Conservation (phyloP, 495 filamentous ascomycete species). For the Penicillium coffeae region DNA sequence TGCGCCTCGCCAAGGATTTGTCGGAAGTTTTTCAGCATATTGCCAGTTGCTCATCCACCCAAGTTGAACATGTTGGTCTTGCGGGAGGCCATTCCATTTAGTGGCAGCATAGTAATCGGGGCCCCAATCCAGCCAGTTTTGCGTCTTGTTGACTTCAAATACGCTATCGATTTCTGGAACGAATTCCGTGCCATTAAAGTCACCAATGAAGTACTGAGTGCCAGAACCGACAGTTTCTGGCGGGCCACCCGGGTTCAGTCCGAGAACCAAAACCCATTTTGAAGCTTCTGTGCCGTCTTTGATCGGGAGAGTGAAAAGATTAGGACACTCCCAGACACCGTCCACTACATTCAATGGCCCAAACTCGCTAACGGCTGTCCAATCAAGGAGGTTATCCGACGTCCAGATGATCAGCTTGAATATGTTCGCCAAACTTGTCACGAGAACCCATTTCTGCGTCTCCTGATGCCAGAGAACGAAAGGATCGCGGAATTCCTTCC, state of each 20-base stretch:
- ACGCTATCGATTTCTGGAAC: constrained; percentile 18
- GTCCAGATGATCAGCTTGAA: constrained; percentile 52
- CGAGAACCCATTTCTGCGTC: constrained; percentile 47
- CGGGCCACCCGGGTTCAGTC: constrained; percentile 56
- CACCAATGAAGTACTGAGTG: constrained; percentile 34
- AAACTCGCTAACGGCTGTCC: constrained; percentile 54
- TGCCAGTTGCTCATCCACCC: constrained; percentile 63
- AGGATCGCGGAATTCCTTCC: constrained; percentile 53
- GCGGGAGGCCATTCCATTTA: constrained; percentile 47
- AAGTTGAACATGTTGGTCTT: constrained; percentile 38
- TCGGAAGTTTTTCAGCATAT: constrained; percentile 34
- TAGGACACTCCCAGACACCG: constrained; percentile 57
- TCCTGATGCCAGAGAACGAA: constrained; percentile 50
- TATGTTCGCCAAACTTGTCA: constrained; percentile 43
- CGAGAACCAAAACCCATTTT: constrained; percentile 48
- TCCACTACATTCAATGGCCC: constrained; percentile 48
- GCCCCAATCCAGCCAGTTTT: constrained; percentile 49
- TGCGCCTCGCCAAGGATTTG: constrained; percentile 46
- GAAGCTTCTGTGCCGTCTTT: constrained; percentile 24
- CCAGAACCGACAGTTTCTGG: constrained; percentile 43
- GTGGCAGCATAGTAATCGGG: constrained; percentile 58
- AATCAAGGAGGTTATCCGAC: constrained; percentile 48
- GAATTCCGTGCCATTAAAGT: constrained; percentile 36
- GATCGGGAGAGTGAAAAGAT: constrained; percentile 36
- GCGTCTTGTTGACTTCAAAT: constrained; percentile 1